Conservation (phyloP, 2,329 filamentous ascomycete species). For the Drechslerella dactyloides region DNA sequence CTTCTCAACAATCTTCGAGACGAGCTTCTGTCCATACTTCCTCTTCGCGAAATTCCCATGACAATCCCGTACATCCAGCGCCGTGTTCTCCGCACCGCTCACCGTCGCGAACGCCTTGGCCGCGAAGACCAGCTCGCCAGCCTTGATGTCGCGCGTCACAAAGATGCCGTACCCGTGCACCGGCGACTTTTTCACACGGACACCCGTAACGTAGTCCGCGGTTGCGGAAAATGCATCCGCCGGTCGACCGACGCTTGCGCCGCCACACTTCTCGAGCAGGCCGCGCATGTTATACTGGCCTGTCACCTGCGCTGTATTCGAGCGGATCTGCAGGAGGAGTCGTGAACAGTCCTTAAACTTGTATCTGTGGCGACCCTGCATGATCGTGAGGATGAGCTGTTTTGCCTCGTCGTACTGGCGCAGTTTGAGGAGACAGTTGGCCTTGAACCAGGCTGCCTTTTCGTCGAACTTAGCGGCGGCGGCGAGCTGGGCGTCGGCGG, state of each 20-base stretch:
- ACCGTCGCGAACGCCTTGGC: conserved; percentile 23
- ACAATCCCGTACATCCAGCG: conserved; percentile 5
- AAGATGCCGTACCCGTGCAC: conserved; percentile 22
- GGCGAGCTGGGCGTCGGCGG: conserved; percentile 17
- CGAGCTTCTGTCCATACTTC: conserved; percentile 26
- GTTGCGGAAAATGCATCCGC: conserved; percentile 1
- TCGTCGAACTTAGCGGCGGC: conserved; percentile 14
- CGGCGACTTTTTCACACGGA: conserved; percentile 13
- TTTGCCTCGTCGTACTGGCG: conserved; percentile 23
- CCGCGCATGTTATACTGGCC: conserved; percentile 39
- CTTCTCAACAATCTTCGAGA: conserved; percentile 9
- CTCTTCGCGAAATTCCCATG: conserved; percentile 9
- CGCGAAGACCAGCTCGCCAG: conserved; percentile 27
- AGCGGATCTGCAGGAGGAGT: conserved; percentile 17
- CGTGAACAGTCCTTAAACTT: conserved; percentile 41
- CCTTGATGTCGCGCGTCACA: conserved; percentile 15
- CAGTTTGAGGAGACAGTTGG: conserved; percentile 28
- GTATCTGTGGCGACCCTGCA: conserved; percentile 12
- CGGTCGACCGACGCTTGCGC: conserved; percentile 14
- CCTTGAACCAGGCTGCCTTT: conserved; percentile 32
- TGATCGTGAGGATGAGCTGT: conserved; percentile 19
- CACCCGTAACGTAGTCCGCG: conserved; percentile 15
- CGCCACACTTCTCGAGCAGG: conserved; percentile 16
- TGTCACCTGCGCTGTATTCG: neutral
- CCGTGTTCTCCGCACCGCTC: conserved; percentile 8